Percentiles rank a stretch among this genome's conserved stretches.
phyloP scores from a whole-genome alignment of 2,329 filamentous ascomycete species.

The Achaetomium macrosporum region DNA sequence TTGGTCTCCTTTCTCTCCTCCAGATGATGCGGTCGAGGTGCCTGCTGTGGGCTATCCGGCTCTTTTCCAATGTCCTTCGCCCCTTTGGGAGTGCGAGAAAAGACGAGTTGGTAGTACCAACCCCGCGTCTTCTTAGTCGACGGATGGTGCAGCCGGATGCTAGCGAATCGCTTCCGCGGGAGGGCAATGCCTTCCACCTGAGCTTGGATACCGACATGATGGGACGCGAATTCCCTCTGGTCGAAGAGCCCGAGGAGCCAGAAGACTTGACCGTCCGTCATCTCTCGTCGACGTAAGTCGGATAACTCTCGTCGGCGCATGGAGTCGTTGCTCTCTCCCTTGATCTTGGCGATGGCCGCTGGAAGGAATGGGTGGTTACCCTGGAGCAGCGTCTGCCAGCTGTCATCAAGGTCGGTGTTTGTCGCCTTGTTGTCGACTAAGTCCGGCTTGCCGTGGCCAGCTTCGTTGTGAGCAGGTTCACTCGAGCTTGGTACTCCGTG shows the following conservation, averaged over 20 bases:
- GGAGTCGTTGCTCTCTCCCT: not conserved
- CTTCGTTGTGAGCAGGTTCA: not conserved
- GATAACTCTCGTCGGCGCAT: not conserved
- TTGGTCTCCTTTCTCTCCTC: not conserved
- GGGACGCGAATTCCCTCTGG: not conserved
- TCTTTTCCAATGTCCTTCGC: not conserved
- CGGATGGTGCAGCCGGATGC: constrained; percentile 1
- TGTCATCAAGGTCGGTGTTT: not conserved
- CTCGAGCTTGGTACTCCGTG: not conserved
- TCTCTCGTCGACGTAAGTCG: not conserved
- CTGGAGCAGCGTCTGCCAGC: not conserved
- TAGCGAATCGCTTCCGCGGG: not conserved
- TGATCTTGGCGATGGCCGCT: not conserved
- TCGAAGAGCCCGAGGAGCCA: constrained; percentile 13
- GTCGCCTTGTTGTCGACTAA: not conserved
- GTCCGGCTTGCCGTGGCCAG: no score
- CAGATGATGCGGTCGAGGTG: not conserved
- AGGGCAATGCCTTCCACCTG: constrained; percentile 2
- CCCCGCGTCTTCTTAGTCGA: not conserved
- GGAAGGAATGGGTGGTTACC: not conserved
- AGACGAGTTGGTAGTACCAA: not conserved
- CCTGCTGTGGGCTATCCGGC: not conserved
- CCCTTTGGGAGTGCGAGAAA: not conserved
- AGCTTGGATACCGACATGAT: not conserved
- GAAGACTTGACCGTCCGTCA: constrained; percentile 5